Evolutionary conservation across 2,329 filamentous ascomycete genomes (phyloP).

Genomic region (Aureobasidium sp.): DNA sequence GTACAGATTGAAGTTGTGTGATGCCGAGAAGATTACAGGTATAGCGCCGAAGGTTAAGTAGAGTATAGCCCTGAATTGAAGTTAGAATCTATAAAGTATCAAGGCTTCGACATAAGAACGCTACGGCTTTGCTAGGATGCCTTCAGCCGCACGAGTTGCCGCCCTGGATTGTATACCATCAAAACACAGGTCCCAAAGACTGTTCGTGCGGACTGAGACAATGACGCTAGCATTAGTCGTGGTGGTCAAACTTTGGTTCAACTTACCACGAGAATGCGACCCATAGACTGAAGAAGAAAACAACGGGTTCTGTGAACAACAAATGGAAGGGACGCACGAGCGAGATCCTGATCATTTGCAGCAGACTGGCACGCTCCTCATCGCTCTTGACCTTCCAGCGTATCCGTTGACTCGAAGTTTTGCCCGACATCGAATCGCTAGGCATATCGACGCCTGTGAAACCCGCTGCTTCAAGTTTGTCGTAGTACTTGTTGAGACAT

Average conservation of each 20-base stretch:
- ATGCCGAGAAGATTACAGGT: slow-evolving; percentile 65
- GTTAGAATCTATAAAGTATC: too few species aligned
- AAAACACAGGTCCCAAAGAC: too few species aligned
- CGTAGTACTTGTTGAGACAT: slow-evolving; percentile 72
- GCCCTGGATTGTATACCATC: too few species aligned
- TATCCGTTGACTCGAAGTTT: slow-evolving; percentile 46
- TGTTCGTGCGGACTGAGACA: too few species aligned
- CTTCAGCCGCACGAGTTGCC: too few species aligned
- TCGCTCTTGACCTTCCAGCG: slow-evolving; percentile 76
- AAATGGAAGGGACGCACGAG: slow-evolving; percentile 72
- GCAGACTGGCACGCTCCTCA: slow-evolving; percentile 63
- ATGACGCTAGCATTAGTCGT: too few species aligned
- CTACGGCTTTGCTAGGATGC: too few species aligned
- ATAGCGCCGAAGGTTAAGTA: slow-evolving; percentile 80
- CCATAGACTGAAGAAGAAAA: slow-evolving; percentile 86
- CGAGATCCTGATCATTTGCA: slow-evolving; percentile 65
- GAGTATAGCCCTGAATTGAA: slow-evolving; percentile 55
- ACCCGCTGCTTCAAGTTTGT: slow-evolving; percentile 60
- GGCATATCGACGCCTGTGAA: slow-evolving; percentile 48
- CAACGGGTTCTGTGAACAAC: slow-evolving; percentile 67
- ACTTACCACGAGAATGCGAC: slow-evolving; percentile 67
- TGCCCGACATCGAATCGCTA: slow-evolving; percentile 21
- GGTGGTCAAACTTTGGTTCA: too few species aligned
- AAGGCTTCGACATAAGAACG: too few species aligned
- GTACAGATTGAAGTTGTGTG: slow-evolving; percentile 61